Evolutionary conservation across 306 rosid species (phyloP).

Genomic region (Lablab purpureus): DNA sequence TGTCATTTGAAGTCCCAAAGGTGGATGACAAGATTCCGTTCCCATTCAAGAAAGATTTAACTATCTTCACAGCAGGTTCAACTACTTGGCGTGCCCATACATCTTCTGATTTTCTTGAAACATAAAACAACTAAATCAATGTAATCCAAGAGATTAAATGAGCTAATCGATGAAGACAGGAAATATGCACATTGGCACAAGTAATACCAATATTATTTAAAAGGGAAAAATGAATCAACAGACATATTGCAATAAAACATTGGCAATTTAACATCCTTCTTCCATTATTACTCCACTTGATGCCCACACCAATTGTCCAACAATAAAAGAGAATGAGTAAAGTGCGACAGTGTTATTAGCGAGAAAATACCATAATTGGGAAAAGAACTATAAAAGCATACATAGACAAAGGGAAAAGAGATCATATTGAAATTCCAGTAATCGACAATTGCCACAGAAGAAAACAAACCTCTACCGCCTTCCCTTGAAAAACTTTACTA

Average conservation of each 20-base stretch:
- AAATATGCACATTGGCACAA: constrained; percentile 93
- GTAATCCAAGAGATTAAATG: no score
- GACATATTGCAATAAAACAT: constrained; percentile 17
- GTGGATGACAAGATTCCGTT: constrained; percentile 51
- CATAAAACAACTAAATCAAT: no score
- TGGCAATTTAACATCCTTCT: constrained; percentile 30
- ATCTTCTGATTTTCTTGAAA: no score
- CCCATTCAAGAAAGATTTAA: no score
- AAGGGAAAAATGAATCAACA: background rate
- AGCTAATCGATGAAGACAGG: no score
- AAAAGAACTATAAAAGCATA: constrained; percentile 22
- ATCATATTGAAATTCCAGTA: constrained; percentile 21
- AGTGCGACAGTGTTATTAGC: background rate
- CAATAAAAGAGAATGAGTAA: background rate
- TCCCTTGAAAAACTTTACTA: constrained; percentile 79
- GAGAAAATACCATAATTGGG: background rate
- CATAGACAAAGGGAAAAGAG: background rate
- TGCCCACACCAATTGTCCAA: no score
- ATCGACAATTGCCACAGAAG: constrained; percentile 24
- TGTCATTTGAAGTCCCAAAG: constrained; percentile 39
- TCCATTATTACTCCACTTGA: constrained; percentile 12
- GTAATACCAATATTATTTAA: constrained; percentile 49
- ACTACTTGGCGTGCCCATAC: no score
- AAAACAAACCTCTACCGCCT: no score
- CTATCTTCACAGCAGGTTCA: no score